Evolutionary conservation across 192 early-diverging fungal genomes (phyloP).

Genomic region (Mortierella hygrophila): DNA sequence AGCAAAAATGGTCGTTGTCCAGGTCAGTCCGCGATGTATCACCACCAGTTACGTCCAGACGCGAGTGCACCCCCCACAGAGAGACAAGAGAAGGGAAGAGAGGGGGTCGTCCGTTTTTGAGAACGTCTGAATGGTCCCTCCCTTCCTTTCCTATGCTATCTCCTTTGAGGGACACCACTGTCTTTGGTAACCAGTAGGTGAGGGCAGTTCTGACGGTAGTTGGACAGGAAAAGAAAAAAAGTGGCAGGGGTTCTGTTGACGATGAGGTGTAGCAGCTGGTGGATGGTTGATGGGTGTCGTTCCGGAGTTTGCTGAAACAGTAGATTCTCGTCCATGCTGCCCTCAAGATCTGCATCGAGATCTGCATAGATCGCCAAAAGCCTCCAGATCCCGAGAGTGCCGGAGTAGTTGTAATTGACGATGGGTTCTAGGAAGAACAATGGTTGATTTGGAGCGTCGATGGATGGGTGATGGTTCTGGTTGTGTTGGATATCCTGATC

Average conservation of each 20-base stretch:
- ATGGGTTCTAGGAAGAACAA: not conserved
- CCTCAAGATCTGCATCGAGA: constrained; percentile 1
- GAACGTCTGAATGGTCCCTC: not conserved
- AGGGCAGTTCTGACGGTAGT: constrained; percentile 21
- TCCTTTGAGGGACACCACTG: not conserved
- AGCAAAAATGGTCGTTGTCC: constrained; percentile 19
- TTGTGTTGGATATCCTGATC: not conserved
- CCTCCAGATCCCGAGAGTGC: not conserved
- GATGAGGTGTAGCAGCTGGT: constrained; percentile 6
- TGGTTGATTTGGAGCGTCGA: not conserved
- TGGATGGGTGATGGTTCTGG: constrained; percentile 10
- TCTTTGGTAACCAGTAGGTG: not conserved
- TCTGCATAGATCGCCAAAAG: not conserved
- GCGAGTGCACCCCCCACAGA: not conserved
- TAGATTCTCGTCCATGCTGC: not conserved
- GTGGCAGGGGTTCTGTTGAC: not conserved
- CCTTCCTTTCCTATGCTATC: not conserved
- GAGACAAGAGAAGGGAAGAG: not conserved
- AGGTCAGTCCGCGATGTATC: constrained; percentile 27
- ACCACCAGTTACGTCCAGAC: not conserved
- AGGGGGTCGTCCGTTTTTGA: not conserved
- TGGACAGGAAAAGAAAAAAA: not conserved
- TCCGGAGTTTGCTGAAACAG: not conserved
- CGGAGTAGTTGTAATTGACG: not conserved
- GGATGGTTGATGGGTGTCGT: not conserved